Evolutionary conservation across 805 yeast species (phyloP).

Genomic region (Yamadazyma nakazawae): DNA sequence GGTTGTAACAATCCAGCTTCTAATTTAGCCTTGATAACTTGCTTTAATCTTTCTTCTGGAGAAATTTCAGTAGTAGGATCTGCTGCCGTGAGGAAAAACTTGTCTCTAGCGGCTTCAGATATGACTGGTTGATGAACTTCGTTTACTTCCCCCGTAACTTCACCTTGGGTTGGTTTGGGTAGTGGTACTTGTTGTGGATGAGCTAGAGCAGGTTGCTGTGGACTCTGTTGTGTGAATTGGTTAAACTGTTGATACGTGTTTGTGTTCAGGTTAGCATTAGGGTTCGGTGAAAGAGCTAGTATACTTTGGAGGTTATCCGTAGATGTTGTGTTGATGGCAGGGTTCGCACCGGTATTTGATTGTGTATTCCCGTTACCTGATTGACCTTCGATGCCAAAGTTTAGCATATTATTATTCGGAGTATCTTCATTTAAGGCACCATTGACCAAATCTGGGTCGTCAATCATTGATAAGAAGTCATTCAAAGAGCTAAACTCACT

Average conservation of each 20-base stretch:
- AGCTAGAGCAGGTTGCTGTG: constrained; percentile 11
- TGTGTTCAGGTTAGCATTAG: background rate
- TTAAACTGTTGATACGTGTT: constrained; percentile 5
- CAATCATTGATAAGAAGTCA: constrained; percentile 86
- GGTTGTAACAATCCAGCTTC: constrained; percentile 93
- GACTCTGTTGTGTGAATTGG: constrained; percentile 13
- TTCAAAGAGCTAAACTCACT: constrained; percentile 87
- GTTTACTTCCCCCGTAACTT: background rate
- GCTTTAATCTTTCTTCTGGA: constrained; percentile 89
- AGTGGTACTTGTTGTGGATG: constrained; percentile 7
- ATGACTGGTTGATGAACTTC: constrained; percentile 38
- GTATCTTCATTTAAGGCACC: constrained; percentile 33
- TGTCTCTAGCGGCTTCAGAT: constrained; percentile 82
- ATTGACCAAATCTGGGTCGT: constrained; percentile 71
- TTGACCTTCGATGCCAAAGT: constrained; percentile 18
- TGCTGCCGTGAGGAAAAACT: constrained; percentile 92
- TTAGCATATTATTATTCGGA: constrained; percentile 18
- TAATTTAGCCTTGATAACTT: constrained; percentile 89
- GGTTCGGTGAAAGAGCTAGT: constrained; percentile 28
- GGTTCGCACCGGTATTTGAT: constrained; percentile 11
- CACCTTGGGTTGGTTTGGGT: background rate
- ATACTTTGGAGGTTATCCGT: constrained; percentile 16
- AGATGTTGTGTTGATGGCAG: background rate
- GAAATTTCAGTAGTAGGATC: constrained; percentile 94
- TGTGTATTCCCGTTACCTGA: background rate